Evolutionary conservation across 2,329 filamentous ascomycete species (phyloP), one percentile per base, ranked within the genome.

Genomic region (Neospermospora avenae): DNA sequence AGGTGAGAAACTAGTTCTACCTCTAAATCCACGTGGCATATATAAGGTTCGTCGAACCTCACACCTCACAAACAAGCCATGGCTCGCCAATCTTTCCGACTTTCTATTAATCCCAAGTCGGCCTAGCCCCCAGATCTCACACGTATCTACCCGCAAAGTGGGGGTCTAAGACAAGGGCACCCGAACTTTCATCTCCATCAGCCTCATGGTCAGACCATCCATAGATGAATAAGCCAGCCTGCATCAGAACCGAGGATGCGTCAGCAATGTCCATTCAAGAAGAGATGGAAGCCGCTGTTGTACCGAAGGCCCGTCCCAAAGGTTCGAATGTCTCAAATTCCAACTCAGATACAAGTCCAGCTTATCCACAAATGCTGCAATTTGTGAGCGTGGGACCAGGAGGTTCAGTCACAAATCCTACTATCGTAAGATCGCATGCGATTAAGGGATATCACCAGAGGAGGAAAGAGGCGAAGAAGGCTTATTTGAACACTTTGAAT

Each of bases 371-470:
- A 28, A 44, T 49, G n/a, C 35, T 62, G 18, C 57, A 60, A 20
- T 62, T 59, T 55, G 57, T 62, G 16, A 28, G 44, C 28, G 37
- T 60, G 25, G 57, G 53, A 14, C 31, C 53, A 22, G 57, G 48
- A 16, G 60, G 46, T 25, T 49, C 45, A n/a, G 53, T 54, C 8
- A 41, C 53, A 10, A 57, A 20, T 20, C 48, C 58, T 41, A 52
- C 44, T 18, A 39, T 46, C 14, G 57, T 62, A 16, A 18, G 60
- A 16, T 60, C 57, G 14, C 60, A 62, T 49, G 54, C 59, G 16
- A 62, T 57, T 39, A 62, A 60, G 35, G 46, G 53, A 35, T 48
- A 54, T 39, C 60, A 62, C 46, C 52, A 62, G 34, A 60, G 55
- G 39, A 54, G 22, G 16, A 59, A 45, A 45, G 53, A 55, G 53